Evolutionary conservation across 805 yeast species (phyloP).

Genomic region (Yamadazyma kitorensis): DNA sequence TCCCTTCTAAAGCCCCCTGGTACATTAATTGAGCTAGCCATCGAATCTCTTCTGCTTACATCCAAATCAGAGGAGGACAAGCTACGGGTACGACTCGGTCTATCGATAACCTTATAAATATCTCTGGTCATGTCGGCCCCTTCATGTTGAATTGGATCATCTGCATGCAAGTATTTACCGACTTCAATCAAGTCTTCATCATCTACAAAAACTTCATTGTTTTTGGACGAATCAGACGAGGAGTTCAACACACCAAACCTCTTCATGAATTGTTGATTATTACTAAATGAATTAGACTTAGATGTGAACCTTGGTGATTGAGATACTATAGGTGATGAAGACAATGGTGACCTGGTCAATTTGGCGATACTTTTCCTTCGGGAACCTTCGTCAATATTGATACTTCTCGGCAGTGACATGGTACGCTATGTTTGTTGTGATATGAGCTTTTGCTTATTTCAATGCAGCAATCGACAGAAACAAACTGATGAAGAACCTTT

Average conservation of each 20-base stretch:
- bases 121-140: conserved; percentile 56
- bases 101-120: conserved; percentile 31
- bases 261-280: conserved; percentile 19
- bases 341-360: conserved; percentile 27
- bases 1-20: conserved; percentile 86
- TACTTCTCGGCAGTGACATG: conserved; percentile 18
- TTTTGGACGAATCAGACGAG: conserved; percentile 10
- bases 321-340: conserved; percentile 19
- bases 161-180: conserved; percentile 9
- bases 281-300: conserved; percentile 10
- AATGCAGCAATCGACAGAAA: too few relatives aligned
- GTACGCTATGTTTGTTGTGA: neutral
- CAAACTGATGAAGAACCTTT: too few relatives aligned
- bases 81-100: conserved; percentile 18
- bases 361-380: conserved; percentile 27
- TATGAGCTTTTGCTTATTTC: too few relatives aligned
- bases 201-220: conserved; percentile 9
- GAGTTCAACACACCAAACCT: conserved; percentile 9
- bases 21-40: conserved; percentile 66
- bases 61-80: conserved; percentile 22
- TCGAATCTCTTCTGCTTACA: conserved; percentile 51
- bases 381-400: conserved; percentile 13
- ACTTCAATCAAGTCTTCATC: conserved; percentile 9
- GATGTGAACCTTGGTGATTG: conserved; percentile 17
- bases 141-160: conserved; percentile 33